Conservation (phyloP, 2,329 filamentous ascomycete genomes). For the Septoria linicola region DNA sequence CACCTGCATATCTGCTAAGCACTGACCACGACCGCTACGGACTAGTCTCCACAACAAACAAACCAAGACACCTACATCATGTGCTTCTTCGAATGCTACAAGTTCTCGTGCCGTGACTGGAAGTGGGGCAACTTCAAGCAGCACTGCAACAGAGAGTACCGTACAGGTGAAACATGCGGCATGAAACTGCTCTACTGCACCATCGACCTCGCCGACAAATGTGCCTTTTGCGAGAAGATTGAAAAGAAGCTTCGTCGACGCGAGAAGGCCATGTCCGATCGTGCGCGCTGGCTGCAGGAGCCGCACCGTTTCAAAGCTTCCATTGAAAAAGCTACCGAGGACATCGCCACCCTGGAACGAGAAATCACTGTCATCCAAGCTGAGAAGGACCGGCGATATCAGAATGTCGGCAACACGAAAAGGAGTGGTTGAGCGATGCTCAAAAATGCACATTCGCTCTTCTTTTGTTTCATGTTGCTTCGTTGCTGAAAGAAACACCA, state of each 20-base stretch:
- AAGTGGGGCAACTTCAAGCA: constrained; percentile 91
- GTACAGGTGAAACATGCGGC: constrained; percentile 93
- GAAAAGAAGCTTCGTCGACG: constrained; percentile 78
- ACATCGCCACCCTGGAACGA: constrained; percentile 67
- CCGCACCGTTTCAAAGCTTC: constrained; percentile 59
- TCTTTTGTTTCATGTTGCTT: constrained; percentile 2
- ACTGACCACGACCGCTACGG: constrained; percentile 19
- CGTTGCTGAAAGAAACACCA: constrained; percentile 1
- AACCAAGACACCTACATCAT: constrained; percentile 49
- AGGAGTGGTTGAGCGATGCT: constrained; percentile 14
- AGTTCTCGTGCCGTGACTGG: constrained; percentile 84
- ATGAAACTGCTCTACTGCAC: constrained; percentile 86
- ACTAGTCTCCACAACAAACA: background rate
- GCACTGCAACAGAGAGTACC: constrained; percentile 92
- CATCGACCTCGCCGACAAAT: constrained; percentile 61
- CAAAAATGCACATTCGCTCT: background rate
- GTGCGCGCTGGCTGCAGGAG: constrained; percentile 74
- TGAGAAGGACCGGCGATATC: constrained; percentile 33
- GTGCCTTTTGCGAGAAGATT: constrained; percentile 85
- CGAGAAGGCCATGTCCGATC: constrained; percentile 70
- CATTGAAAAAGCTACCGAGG: constrained; percentile 66
- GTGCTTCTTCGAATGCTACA: constrained; percentile 95
- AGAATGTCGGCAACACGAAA: constrained; percentile 29
- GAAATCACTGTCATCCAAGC: constrained; percentile 64
- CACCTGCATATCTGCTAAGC: constrained; percentile 11